Evolutionary conservation across 495 filamentous ascomycete genomes (phyloP).

Genomic region (Letharia columbiana): DNA sequence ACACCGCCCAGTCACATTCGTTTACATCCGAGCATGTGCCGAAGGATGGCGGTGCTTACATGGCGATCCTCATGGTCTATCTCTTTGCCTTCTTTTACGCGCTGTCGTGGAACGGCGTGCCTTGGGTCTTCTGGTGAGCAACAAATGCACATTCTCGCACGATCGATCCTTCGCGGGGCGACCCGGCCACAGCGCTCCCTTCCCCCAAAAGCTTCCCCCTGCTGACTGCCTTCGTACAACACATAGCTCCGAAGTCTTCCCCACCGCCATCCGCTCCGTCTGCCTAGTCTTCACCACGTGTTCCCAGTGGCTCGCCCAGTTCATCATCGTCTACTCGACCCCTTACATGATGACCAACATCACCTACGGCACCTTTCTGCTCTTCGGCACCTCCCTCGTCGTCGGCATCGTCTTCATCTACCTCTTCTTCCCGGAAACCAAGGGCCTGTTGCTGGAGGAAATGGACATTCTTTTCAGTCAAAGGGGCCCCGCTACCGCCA

Average conservation of each 20-base stretch:
- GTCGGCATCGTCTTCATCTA: conserved; percentile 25
- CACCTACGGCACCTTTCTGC: conserved; percentile 32
- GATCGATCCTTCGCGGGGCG: too few species aligned
- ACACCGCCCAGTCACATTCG: conserved; percentile 26
- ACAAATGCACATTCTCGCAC: neutral
- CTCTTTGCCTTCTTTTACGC: conserved; percentile 19
- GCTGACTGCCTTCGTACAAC: neutral
- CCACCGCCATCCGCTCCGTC: conserved; percentile 35
- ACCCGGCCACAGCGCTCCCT: neutral
- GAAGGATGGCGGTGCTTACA: conserved; percentile 24
- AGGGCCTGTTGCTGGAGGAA: conserved; percentile 42
- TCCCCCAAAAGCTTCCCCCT: neutral
- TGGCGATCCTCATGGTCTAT: conserved; percentile 29
- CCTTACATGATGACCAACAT: conserved; percentile 47
- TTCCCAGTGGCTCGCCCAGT: conserved; percentile 51
- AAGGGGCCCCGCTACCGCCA: neutral
- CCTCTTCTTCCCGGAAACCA: conserved; percentile 59
- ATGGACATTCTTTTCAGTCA: conserved; percentile 31
- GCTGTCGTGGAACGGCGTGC: conserved; percentile 4
- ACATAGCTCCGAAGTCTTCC: neutral
- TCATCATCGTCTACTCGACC: conserved; percentile 53
- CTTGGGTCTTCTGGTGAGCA: conserved; percentile 17
- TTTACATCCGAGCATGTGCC: conserved; percentile 15
- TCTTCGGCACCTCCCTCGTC: conserved; percentile 25
- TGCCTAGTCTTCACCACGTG: conserved; percentile 28